Conservation (phyloP, 1,284 basidiomycete genomes). For the Leccinum pallidistipes region DNA sequence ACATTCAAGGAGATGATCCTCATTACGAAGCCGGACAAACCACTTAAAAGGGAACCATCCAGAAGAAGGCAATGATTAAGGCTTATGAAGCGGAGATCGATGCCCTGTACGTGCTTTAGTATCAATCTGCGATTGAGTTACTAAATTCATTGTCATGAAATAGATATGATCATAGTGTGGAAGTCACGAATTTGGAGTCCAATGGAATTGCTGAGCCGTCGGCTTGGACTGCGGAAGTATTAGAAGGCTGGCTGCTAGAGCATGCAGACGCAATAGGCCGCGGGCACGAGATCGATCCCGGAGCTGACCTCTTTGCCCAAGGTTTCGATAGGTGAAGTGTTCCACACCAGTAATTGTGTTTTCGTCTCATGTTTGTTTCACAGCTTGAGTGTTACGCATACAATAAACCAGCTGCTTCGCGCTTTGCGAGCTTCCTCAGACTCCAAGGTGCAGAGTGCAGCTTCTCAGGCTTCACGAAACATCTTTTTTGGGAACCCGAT, state of each 20-base stretch:
- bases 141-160: neutral
- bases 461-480: slow-evolving; percentile 3
- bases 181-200: neutral
- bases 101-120: slow-evolving; percentile 13
- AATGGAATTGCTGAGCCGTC: neutral
- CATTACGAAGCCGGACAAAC: slow-evolving; percentile 17
- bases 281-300: slow-evolving; percentile 1
- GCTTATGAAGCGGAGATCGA: slow-evolving; percentile 25
- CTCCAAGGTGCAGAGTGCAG: neutral
- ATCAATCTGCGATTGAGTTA: neutral
- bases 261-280: neutral
- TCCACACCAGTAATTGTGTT: too few relatives aligned
- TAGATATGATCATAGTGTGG: slow-evolving; percentile 3
- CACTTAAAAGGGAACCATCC: slow-evolving; percentile 24
- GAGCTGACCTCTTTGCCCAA: slow-evolving; percentile 9
- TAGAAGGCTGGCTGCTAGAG: slow-evolving; percentile 7
- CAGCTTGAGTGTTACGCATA: slow-evolving; percentile 8
- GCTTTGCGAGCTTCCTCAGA: slow-evolving; percentile 7
- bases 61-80: slow-evolving; percentile 16
- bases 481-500: slow-evolving; percentile 14
- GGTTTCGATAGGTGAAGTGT: slow-evolving; percentile 15
- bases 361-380: neutral
- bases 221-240: slow-evolving; percentile 1
- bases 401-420: slow-evolving; percentile 1
- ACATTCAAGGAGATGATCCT: slow-evolving; percentile 31